These are phyloP conservation scores for Pythium myriotylum DNA, from an alignment of 352 stramenopile genomes.

Conservation along the genomic window DNA sequence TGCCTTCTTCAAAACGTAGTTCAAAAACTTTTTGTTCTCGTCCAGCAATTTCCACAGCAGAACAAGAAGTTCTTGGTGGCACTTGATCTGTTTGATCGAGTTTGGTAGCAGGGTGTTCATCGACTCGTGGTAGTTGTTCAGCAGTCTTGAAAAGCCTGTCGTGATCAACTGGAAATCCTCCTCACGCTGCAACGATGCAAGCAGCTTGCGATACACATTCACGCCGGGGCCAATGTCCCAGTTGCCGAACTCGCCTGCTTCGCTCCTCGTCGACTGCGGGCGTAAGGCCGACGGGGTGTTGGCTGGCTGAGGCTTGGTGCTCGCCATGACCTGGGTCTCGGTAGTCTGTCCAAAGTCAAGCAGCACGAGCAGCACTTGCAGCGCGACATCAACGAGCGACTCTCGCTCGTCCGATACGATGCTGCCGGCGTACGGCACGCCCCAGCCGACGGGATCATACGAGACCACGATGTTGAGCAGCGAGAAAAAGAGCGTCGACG, in stretches of 20 bases:
- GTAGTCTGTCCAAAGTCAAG: conserved; percentile 92
- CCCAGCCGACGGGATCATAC: conserved; percentile 93
- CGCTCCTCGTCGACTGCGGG: conserved; percentile 39
- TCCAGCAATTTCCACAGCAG: conserved; percentile 98
- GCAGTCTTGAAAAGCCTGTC: conserved; percentile 92
- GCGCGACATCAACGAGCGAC: conserved; percentile 88
- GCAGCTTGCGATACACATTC: conserved; percentile 73
- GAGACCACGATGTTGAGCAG: conserved; percentile 95
- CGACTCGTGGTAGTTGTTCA: conserved; percentile 96
- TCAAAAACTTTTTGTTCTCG: conserved; percentile 96
- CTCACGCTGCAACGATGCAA: conserved; percentile 68
- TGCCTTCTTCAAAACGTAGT: conserved; percentile 93
- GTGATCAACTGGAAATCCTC: conserved; percentile 95
- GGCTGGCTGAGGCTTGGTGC: conserved; percentile 53
- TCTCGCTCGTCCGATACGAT: conserved; percentile 91
- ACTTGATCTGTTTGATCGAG: conserved; percentile 94
- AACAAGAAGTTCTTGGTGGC: conserved; percentile 97
- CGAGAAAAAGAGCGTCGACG: conserved; percentile 95
- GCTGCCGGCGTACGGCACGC: conserved; percentile 88
- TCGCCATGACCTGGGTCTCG: conserved; percentile 43
- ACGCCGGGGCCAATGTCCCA: conserved; percentile 23
- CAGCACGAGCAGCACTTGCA: conserved; percentile 94
- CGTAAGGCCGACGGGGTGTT: conserved; percentile 36
- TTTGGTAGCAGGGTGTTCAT: conserved; percentile 94
- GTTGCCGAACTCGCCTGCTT: conserved; percentile 36